Conservation (phyloP, 805 yeast species). For the Yamadazyma nakazawae region DNA sequence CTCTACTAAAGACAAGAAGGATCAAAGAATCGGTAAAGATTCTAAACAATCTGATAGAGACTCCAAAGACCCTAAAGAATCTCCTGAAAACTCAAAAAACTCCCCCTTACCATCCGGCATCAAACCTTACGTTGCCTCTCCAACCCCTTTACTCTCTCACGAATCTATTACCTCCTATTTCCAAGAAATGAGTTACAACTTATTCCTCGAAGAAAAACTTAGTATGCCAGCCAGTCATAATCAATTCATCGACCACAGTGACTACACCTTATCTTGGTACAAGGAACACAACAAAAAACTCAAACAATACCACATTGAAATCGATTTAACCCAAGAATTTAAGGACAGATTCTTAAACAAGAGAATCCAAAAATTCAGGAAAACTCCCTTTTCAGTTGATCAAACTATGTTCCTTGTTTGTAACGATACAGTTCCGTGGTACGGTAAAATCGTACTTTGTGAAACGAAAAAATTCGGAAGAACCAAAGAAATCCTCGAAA, state of each 20-base stretch:
- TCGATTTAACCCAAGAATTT: constrained; percentile 47
- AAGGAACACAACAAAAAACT: constrained; percentile 41
- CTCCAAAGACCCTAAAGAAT: constrained; percentile 2
- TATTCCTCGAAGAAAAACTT: constrained; percentile 59
- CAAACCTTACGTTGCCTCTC: constrained; percentile 29
- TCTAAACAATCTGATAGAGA: too few relatives aligned
- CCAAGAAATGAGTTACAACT: constrained; percentile 56
- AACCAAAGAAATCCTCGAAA: constrained; percentile 30
- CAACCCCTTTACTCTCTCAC: constrained; percentile 44
- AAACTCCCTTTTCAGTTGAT: constrained; percentile 55
- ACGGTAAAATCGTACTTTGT: constrained; percentile 48
- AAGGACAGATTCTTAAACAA: constrained; percentile 49
- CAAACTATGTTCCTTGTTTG: constrained; percentile 57
- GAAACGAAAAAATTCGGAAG: constrained; percentile 20
- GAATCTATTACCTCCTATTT: constrained; percentile 51
- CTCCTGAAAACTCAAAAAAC: neutral
- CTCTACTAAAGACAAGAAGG: neutral
- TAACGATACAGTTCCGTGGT: constrained; percentile 55
- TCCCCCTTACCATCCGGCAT: constrained; percentile 25
- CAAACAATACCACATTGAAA: constrained; percentile 38
- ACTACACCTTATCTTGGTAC: constrained; percentile 52
- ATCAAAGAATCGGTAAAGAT: too few relatives aligned
- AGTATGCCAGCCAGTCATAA: constrained; percentile 33
- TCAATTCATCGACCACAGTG: constrained; percentile 32
- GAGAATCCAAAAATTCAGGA: constrained; percentile 48